Percentiles rank a stretch among this genome's conserved stretches.
These are phyloP conservation scores for Cutaneotrichosporon arboriforme DNA, from an alignment of 1,284 basidiomycete species.

Conservation along the genomic window DNA sequence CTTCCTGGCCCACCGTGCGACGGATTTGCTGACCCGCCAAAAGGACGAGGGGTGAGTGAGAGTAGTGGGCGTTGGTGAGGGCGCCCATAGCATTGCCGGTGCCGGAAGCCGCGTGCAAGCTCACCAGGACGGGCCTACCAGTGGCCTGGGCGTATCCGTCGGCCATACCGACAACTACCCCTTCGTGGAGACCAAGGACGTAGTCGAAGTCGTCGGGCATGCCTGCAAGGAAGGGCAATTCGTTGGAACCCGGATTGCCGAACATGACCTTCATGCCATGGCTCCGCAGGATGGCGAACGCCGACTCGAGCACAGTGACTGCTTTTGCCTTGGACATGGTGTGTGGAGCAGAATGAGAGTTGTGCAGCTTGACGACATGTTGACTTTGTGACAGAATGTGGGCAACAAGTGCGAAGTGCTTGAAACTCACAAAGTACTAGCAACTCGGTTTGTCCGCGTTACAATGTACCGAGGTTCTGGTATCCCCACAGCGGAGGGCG, in stretches of 20 bases:
- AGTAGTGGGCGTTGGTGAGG: conserved; percentile 11
- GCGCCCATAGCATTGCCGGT: conserved; percentile 16
- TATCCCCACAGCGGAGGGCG: no score
- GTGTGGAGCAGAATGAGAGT: no score
- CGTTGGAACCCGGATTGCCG: conserved; percentile 17
- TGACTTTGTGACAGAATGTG: no score
- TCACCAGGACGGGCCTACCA: conserved; percentile 4
- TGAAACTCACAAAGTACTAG: no score
- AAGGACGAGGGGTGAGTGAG: conserved; percentile 14
- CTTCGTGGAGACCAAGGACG: conserved; percentile 15
- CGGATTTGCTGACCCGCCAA: conserved; percentile 17
- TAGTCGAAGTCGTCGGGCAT: conserved; percentile 12
- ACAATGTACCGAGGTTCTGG: no score
- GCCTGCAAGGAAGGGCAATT: conserved; percentile 14
- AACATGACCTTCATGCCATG: conserved; percentile 11
- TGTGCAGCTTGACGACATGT: no score
- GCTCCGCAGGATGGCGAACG: conserved; percentile 1
- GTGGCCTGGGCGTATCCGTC: conserved; percentile 11
- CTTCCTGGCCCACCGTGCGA: conserved; percentile 12
- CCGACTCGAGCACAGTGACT: not conserved
- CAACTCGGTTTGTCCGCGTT: no score
- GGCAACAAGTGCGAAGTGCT: no score
- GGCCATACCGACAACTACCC: conserved; percentile 10
- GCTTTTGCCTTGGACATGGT: no score
- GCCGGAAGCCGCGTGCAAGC: conserved; percentile 11